phyloP scores from a whole-genome alignment of 352 stramenopile genomes.

The Globisporangium uncinulatum region DNA sequence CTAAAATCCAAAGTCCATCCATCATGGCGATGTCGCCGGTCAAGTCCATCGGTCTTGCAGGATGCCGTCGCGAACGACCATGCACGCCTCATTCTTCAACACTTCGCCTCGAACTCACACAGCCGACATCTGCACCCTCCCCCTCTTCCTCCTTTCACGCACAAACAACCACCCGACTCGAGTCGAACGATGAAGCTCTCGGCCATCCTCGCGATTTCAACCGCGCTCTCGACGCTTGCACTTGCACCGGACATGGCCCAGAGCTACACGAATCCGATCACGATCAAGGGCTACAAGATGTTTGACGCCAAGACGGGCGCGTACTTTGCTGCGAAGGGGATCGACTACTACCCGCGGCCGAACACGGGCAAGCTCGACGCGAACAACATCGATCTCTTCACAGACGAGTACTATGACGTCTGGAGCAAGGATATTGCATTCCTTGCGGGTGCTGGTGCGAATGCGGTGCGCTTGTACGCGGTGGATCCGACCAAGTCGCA shows the following conservation, averaged over 20 bases:
- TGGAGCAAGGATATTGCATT: slow-evolving; percentile 58
- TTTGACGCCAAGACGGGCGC: slow-evolving; percentile 73
- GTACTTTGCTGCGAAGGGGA: slow-evolving; percentile 63
- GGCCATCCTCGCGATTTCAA: not conserved
- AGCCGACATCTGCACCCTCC: too few relatives aligned
- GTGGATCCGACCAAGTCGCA: slow-evolving; percentile 50
- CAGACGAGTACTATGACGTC: slow-evolving; percentile 62
- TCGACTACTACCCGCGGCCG: slow-evolving; percentile 85
- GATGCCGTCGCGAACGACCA: too few relatives aligned
- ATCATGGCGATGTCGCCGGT: too few relatives aligned
- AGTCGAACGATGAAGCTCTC: slow-evolving; percentile 2
- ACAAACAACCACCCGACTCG: too few relatives aligned
- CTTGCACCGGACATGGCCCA: not conserved
- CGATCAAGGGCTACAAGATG: slow-evolving; percentile 54
- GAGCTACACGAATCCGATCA: slow-evolving; percentile 1
- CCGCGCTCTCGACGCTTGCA: not conserved
- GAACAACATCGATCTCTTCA: slow-evolving; percentile 85
- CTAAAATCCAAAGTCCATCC: too few relatives aligned
- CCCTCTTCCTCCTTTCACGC: too few relatives aligned
- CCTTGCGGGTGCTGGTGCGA: slow-evolving; percentile 54
- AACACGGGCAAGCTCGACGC: slow-evolving; percentile 60
- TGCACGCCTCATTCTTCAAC: too few relatives aligned
- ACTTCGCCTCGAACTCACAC: too few relatives aligned
- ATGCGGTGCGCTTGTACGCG: slow-evolving; percentile 71
- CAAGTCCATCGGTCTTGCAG: too few relatives aligned